phyloP scores from a whole-genome alignment of 306 rosid species.

The Cyamopsis tetragonoloba region DNA sequence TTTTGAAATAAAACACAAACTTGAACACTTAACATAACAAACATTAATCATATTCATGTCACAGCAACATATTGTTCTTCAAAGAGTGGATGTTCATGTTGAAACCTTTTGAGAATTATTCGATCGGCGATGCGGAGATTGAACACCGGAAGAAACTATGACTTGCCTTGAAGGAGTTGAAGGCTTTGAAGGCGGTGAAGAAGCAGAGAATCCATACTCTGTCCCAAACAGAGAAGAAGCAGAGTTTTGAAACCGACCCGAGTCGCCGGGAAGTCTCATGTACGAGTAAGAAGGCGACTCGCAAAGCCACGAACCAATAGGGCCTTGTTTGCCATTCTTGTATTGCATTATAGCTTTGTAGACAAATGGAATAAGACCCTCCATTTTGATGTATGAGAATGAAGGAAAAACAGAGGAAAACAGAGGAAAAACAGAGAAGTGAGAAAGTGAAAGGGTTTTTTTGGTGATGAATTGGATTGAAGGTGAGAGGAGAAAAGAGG shows the following conservation, averaged over 20 bases:
- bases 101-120: constrained; percentile 32
- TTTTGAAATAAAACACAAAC: background rate
- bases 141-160: constrained; percentile 41
- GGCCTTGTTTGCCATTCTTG: constrained; percentile 53
- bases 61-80: background rate
- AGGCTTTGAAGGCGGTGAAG: constrained; percentile 41
- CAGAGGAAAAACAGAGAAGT: background rate
- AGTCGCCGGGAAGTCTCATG: constrained; percentile 51
- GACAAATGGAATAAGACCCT: constrained; percentile 88
- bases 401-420: background rate
- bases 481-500: constrained; percentile 28
- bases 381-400: constrained; percentile 39
- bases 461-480: constrained; percentile 32
- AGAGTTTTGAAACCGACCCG: constrained; percentile 44
- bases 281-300: constrained; percentile 71
- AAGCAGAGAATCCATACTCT: constrained; percentile 17
- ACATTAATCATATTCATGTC: background rate
- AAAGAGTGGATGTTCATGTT: background rate
- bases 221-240: constrained; percentile 24
- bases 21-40: constrained; percentile 1
- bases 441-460: constrained; percentile 21
- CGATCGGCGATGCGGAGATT: constrained; percentile 44
- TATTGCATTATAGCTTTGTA: constrained; percentile 72
- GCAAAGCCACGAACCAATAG: constrained; percentile 52
- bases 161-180: constrained; percentile 36